Evolutionary conservation across 495 filamentous ascomycete genomes (phyloP).

Genomic region (Lasiosphaeriaceae sp.): DNA sequence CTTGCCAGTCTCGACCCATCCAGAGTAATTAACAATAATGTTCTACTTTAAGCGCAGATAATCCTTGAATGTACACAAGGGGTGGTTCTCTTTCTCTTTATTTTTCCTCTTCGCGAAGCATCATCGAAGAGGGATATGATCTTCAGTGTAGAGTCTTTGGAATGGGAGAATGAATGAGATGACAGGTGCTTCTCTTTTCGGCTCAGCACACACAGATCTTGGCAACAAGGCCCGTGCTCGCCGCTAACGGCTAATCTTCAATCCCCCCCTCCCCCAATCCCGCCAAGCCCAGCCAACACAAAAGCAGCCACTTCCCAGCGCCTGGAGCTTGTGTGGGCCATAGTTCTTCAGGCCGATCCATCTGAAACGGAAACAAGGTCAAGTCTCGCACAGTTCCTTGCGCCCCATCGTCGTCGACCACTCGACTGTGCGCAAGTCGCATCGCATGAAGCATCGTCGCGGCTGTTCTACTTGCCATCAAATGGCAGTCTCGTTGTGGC

Average conservation of each 20-base stretch:
- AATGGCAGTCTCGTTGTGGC: slow-evolving; percentile 5
- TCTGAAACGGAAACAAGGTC: slow-evolving; percentile 6
- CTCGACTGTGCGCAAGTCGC: neutral
- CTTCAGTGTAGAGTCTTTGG: too few species aligned
- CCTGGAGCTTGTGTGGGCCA: too few species aligned
- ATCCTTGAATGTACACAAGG: too few species aligned
- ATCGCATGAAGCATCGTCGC: slow-evolving; percentile 20
- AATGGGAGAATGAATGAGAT: too few species aligned
- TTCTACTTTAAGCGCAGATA: too few species aligned
- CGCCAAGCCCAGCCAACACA: neutral
- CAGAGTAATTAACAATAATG: too few species aligned
- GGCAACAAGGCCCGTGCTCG: neutral
- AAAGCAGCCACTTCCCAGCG: neutral
- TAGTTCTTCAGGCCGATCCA: neutral
- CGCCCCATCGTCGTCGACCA: neutral
- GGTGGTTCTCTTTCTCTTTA: too few species aligned
- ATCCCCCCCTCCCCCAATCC: neutral
- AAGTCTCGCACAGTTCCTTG: neutral
- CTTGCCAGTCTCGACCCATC: too few species aligned
- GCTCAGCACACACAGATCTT: neutral
- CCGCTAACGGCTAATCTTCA: too few species aligned
- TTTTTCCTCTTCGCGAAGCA: too few species aligned
- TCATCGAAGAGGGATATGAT: too few species aligned
- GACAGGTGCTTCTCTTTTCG: neutral
- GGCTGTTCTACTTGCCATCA: slow-evolving; percentile 9